These are phyloP conservation scores for Penicillium cataractarum DNA, from an alignment of 495 filamentous ascomycete species.

Conservation along the genomic window DNA sequence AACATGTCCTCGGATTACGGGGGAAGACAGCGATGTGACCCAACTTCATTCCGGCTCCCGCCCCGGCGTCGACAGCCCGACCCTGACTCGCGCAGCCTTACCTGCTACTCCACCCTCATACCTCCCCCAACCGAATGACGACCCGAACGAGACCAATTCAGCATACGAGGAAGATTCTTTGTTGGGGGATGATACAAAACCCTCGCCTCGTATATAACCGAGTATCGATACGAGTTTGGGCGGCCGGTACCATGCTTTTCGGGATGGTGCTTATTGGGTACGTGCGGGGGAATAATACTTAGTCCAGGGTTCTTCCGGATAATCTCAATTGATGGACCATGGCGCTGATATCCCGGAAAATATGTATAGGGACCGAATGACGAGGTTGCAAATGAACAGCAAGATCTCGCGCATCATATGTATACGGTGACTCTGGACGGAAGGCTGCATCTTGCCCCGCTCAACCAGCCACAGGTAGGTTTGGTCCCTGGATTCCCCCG, in stretches of 20 bases:
- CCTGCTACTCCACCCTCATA: conserved; percentile 8
- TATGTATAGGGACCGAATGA: conserved; percentile 32
- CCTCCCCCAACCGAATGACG: conserved; percentile 11
- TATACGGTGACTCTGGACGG: conserved; percentile 46
- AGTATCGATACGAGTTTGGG: conserved; percentile 58
- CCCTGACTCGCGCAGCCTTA: background rate
- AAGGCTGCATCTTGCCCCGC: conserved; percentile 50
- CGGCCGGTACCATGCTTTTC: conserved; percentile 65
- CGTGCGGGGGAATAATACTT: conserved; percentile 1
- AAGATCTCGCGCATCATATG: conserved; percentile 39
- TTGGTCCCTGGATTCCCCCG: background rate
- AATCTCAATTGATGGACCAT: background rate
- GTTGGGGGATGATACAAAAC: conserved; percentile 27
- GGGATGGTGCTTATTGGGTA: conserved; percentile 59
- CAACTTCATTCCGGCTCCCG: background rate
- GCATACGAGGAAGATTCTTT: conserved; percentile 29
- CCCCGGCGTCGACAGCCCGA: background rate
- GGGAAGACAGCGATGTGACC: conserved; percentile 6
- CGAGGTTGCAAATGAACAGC: conserved; percentile 31
- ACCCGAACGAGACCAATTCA: conserved; percentile 21
- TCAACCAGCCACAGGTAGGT: conserved; percentile 42
- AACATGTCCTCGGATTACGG: conserved; percentile 9
- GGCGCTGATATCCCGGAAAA: background rate
- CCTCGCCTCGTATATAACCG: conserved; percentile 28
- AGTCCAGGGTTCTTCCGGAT: background rate